Evolutionary conservation across 257 asterid genomes (phyloP).

Genomic region (Solanum dulcamara): DNA sequence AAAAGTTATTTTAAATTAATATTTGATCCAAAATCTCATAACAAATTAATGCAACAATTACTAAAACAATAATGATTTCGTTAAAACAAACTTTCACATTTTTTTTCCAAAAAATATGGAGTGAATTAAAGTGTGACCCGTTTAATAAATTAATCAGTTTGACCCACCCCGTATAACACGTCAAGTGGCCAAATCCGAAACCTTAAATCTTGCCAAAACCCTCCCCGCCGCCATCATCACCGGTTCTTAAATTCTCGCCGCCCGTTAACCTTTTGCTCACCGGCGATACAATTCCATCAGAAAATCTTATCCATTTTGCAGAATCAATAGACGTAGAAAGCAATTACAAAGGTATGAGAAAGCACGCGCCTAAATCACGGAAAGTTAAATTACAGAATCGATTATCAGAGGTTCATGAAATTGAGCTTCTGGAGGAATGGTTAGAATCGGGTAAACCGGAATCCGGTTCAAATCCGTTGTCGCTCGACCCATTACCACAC

Average conservation of each 20-base stretch:
- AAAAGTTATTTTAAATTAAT: too few species aligned
- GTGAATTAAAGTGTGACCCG: background rate
- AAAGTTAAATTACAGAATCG: slow-evolving; percentile 42
- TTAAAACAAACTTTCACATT: too few species aligned
- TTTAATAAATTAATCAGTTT: background rate
- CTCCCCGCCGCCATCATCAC: background rate
- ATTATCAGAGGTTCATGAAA: slow-evolving; percentile 43
- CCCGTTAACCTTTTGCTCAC: background rate
- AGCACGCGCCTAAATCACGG: slow-evolving; percentile 30
- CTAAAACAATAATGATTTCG: too few species aligned
- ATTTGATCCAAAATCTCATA: too few species aligned
- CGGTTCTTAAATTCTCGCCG: background rate
- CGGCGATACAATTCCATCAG: background rate
- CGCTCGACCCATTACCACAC: slow-evolving; percentile 36
- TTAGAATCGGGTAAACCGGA: slow-evolving; percentile 54
- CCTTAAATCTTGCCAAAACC: background rate
- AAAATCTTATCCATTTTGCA: background rate
- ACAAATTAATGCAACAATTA: too few species aligned
- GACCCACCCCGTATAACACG: background rate
- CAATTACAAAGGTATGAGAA: slow-evolving; percentile 20
- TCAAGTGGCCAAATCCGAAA: background rate
- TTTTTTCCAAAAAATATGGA: too few species aligned
- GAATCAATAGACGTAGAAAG: too few species aligned
- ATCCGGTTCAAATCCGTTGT: slow-evolving; percentile 66
- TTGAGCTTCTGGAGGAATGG: slow-evolving; percentile 73